Evolutionary conservation across 2,329 filamentous ascomycete species (phyloP), one percentile per base, ranked within the genome.

Genomic region (Aspergillus tubingensis): DNA sequence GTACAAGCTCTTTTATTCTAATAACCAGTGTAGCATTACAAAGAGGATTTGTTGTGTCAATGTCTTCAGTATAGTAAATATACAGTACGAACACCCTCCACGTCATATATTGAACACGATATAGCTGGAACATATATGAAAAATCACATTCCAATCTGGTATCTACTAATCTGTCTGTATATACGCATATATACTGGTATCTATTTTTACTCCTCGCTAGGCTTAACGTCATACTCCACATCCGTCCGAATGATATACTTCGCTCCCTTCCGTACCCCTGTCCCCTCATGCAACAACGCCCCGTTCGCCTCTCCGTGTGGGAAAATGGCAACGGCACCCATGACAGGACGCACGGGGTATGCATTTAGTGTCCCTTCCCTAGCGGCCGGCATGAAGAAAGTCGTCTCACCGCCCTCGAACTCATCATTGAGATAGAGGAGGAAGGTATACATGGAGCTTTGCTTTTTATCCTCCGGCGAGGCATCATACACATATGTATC

Each of bases 231-330:
- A 64, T 90, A 91, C 72, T 89, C 84, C 3, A 91, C 85, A 70
- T 91, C 88, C 0, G 88, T 90, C 58, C 88, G 75, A 48, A 91
- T 90, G 1, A 91, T 86, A 69, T 91, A 91, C 72, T 85, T 85
- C 0, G 86, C 85, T 0, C 86, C 87, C 66, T 84, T 85, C n/a
- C 82, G 80, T 0, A 91, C 88, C 0, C 88, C 88, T 0, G 88
- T 90, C 0, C 88, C 88, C 69, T 91, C 88, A 66, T 91, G 88
- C 60, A 91, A 68, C 57, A 90, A 71, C 5, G 86, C 87, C 0
- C 86, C 87, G 43, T 83, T 83, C 0, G 85, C 82, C 65, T 91
- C 88, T 0, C 88, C 88, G 58, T 91, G 88, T 0, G 88, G 88
- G 63, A 91, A 91, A 3, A 91, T 79, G 0, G 87, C 87, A 0